Evolutionary conservation across 2,329 filamentous ascomycete species (phyloP), one percentile per base, ranked within the genome.

Genomic region (Biscogniauxia mediterranea): DNA sequence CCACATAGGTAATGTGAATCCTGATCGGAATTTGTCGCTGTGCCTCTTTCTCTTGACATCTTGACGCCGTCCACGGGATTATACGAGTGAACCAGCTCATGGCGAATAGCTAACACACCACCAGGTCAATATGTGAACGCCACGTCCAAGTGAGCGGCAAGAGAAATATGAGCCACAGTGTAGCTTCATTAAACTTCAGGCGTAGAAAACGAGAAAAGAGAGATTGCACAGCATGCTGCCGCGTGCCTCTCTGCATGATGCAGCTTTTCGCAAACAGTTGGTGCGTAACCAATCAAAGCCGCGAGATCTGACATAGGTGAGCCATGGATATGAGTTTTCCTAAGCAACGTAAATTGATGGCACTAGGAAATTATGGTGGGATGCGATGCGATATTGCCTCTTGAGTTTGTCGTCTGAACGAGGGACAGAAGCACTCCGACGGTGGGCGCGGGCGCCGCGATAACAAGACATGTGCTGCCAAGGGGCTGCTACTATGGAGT

Each of bases 191-290:
- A 50, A 11, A 26, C 38, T 26, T 25, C 21, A 17, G 28, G 19
- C 5, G 26, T 50, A 38, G 38, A 53, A 57, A 23, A 42, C 46
- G 49, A 62, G 11, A 42, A 52, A 52, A 42, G 13, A 42, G 13
- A 19, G 46, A 50, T 59, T 13, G 28, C 56, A 61, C 60, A 56
- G 32, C 53, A 32, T 60, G 55, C 50, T 25, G 54, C 57, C n/a
- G 55, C 23, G 42, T 8, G 51, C 52, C 52, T 57, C n/a, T 20
- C 52, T 62, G 61, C 61, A 57, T 21, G 25, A 19, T 51, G 54
- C 32, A 64, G 25, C 32, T n/a, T 9, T 20, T 21, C 38, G 52
- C 50, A 51, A 60, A 20, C 42, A 61, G 26, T 25, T 32, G 51
- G 19, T 11, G 8, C 59, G 17, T 20, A 53, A 17, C 15, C 20